phyloP scores from a whole-genome alignment of 805 yeast genomes.

The Hanseniaspora opuntiae region DNA sequence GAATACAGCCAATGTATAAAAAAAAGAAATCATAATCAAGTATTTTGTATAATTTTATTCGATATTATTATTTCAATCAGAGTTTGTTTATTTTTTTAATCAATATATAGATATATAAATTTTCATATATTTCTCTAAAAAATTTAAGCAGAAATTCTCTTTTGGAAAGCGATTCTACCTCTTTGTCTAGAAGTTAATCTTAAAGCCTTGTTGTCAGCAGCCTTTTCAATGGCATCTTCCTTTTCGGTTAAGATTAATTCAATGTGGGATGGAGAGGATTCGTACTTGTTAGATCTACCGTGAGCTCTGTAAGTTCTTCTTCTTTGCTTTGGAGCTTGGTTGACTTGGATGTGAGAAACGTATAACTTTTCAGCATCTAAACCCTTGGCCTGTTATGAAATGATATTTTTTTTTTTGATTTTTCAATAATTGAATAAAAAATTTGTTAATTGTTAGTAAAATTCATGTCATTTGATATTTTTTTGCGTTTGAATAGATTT shows the following conservation, averaged over 20 bases:
- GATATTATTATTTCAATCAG: slow-evolving; percentile 1
- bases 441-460: slow-evolving; percentile 9
- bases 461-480: neutral
- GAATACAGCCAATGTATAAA: neutral
- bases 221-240: slow-evolving; percentile 86
- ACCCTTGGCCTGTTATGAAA: slow-evolving; percentile 59
- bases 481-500: too few species aligned
- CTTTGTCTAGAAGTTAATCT: slow-evolving; percentile 83
- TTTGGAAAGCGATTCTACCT: slow-evolving; percentile 80
- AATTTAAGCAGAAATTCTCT: slow-evolving; percentile 61
- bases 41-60: neutral
- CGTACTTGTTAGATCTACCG: slow-evolving; percentile 99
- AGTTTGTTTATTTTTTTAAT: slow-evolving; percentile 1
- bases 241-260: slow-evolving; percentile 93
- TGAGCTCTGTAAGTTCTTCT: slow-evolving; percentile 99
- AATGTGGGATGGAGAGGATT: slow-evolving; percentile 97
- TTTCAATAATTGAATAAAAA: neutral
- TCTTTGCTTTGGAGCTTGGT: slow-evolving; percentile 99
- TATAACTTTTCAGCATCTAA: slow-evolving; percentile 87
- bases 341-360: slow-evolving; percentile 97
- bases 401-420: neutral
- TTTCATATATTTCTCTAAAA: slow-evolving; percentile 6
- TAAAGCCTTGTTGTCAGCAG: slow-evolving; percentile 53
- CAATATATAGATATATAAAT: neutral
- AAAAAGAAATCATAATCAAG: neutral